These are phyloP conservation scores for Tubosaeta sp. DNA, from an alignment of 768 basidiomycete genomes.

Conservation along the genomic window DNA sequence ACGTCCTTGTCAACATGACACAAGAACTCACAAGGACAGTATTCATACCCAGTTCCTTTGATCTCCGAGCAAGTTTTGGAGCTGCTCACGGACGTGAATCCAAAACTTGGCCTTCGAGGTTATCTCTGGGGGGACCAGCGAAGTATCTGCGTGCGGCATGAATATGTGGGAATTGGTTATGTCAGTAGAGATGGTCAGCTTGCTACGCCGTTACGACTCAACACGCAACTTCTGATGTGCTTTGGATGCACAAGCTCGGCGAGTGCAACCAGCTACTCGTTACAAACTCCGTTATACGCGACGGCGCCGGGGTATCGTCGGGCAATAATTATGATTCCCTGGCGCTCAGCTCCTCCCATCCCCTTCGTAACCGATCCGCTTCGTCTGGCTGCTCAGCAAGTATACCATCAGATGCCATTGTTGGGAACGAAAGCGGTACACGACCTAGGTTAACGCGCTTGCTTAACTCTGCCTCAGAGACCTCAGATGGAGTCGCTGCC, in stretches of 20 bases:
- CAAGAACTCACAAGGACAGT: not conserved
- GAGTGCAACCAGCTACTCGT: constrained; percentile 23
- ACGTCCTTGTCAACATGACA: not conserved
- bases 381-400: not conserved
- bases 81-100: constrained; percentile 64
- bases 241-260: constrained; percentile 27
- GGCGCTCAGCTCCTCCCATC: constrained; percentile 8
- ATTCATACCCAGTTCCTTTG: constrained; percentile 73
- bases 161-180: constrained; percentile 6
- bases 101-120: constrained; percentile 77
- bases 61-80: constrained; percentile 57
- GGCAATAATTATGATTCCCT: not conserved
- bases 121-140: constrained; percentile 65
- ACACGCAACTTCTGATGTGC: constrained; percentile 20
- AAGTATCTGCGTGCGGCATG: constrained; percentile 85
- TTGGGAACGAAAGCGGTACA: constrained; percentile 1
- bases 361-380: constrained; percentile 14
- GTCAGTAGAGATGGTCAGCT: no score
- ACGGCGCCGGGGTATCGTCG: not conserved
- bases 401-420: not conserved
- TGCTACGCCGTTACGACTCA: no score
- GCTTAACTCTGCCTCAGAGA: not conserved
- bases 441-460: constrained; percentile 4
- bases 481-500: not conserved
- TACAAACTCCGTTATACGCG: constrained; percentile 11